Percentiles rank a stretch among this genome's conserved stretches.
phyloP scores from a whole-genome alignment of 2,329 filamentous ascomycete genomes.

The Purpureocillium lavendulum region DNA sequence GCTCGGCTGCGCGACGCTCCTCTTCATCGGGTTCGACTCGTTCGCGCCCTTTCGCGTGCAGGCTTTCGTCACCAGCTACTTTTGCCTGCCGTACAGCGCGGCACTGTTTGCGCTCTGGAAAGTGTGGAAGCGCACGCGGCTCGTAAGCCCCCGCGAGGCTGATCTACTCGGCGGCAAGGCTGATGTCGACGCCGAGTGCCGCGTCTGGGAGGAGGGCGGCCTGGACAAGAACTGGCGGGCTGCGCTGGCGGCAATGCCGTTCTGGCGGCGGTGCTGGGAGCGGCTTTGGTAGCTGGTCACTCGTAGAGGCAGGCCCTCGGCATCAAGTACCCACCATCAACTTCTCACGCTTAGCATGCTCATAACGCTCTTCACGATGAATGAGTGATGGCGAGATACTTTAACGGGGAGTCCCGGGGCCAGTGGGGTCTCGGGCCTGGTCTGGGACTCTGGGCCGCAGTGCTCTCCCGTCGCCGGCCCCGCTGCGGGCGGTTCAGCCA shows the following conservation, averaged over 20 bases:
- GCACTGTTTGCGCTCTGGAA: constrained; percentile 60
- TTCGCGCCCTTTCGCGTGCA: constrained; percentile 41
- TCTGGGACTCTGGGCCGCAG: too few species aligned
- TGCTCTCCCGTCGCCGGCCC: too few species aligned
- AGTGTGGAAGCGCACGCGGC: constrained; percentile 50
- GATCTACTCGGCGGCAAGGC: constrained; percentile 55
- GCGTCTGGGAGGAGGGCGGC: constrained; percentile 34
- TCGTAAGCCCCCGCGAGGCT: constrained; percentile 44
- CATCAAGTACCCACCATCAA: too few species aligned
- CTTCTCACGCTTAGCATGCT: too few species aligned
- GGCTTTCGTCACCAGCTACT: constrained; percentile 45
- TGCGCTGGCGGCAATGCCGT: constrained; percentile 25
- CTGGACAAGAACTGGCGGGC: constrained; percentile 35
- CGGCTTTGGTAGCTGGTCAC: constrained; percentile 24
- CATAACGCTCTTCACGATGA: too few species aligned
- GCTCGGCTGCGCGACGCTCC: constrained; percentile 36
- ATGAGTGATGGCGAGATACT: too few species aligned
- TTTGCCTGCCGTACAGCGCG: constrained; percentile 42
- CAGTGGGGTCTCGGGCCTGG: too few species aligned
- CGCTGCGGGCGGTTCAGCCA: too few species aligned
- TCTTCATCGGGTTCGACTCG: constrained; percentile 49
- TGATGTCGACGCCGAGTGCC: constrained; percentile 52
- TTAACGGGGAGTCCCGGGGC: too few species aligned
- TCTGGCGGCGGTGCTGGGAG: constrained; percentile 27
- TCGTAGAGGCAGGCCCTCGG: too few species aligned